Percentiles rank a stretch among this genome's conserved stretches.
phyloP scores from a whole-genome alignment of 2,329 filamentous ascomycete genomes.

The Dactylellina leptospora region DNA sequence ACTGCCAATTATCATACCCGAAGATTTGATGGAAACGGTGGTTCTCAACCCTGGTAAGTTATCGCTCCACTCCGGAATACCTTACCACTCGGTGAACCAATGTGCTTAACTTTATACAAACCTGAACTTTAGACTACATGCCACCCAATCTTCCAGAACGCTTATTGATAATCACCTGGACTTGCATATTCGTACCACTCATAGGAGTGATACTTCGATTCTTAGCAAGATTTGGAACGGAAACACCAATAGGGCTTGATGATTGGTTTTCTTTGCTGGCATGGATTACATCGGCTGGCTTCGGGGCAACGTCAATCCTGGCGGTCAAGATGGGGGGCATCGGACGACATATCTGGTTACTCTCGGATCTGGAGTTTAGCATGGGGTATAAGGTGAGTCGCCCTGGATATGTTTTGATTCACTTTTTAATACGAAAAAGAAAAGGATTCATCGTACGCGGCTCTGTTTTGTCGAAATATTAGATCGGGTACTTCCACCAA shows the following conservation, averaged over 20 bases:
- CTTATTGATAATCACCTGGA: slow-evolving; percentile 19
- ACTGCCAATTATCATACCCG: slow-evolving; percentile 29
- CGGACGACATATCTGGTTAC: slow-evolving; percentile 38
- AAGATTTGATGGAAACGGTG: slow-evolving; percentile 13
- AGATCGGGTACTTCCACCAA: slow-evolving; percentile 49
- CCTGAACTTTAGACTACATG: slow-evolving; percentile 23
- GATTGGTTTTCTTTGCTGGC: slow-evolving; percentile 35
- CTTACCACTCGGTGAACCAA: too few relatives aligned
- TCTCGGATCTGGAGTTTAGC: slow-evolving; percentile 9
- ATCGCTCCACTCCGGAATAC: too few relatives aligned
- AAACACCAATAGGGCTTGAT: slow-evolving; percentile 25
- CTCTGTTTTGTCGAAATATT: neutral
- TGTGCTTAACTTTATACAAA: neutral
- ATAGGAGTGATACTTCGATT: slow-evolving; percentile 30
- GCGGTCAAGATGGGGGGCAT: slow-evolving; percentile 13
- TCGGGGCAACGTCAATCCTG: slow-evolving; percentile 18
- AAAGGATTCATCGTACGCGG: too few relatives aligned
- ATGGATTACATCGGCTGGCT: slow-evolving; percentile 17
- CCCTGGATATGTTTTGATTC: too few relatives aligned
- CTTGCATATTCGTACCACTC: slow-evolving; percentile 35
- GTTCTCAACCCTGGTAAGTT: slow-evolving; percentile 38
- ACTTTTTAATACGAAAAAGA: too few relatives aligned
- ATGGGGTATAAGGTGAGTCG: slow-evolving; percentile 24
- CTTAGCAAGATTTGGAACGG: slow-evolving; percentile 28
- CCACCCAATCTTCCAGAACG: slow-evolving; percentile 17